Evolutionary conservation across 2,329 filamentous ascomycete species (phyloP), one percentile per base, ranked within the genome.

Genomic region (Diaporthe humulicola): DNA sequence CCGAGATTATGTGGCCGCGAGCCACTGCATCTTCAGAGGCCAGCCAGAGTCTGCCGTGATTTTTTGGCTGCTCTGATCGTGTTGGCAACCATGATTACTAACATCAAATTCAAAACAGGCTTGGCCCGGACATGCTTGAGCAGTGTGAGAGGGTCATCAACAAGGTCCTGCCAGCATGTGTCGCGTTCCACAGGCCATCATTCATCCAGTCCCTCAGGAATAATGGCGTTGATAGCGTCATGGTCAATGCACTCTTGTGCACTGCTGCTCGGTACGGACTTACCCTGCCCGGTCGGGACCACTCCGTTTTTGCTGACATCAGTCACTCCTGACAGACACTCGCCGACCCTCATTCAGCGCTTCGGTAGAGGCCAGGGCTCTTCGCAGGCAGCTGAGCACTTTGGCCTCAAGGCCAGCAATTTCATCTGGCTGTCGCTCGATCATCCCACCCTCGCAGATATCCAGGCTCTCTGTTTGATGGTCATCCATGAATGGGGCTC

Each of bases 401-500:
- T 90, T 81, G 89, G 89, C 38, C 83, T 85, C 79, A 91, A 91
- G 86, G 87, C 89, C 14, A 88, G 90, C 81, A 85, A 84, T 78
- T 83, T 89, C 74, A 87, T 91, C 80, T 90, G 89, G 84, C 85
- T 89, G 81, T 89, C 89, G 56, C 82, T 92, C 66, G 90, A 91
- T 78, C 88, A 90, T 77, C 90, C 90, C 33, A 89, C 86, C 76
- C 86, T 92, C 54, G 88, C 89, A 73, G 90, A 92, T 76, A 90
- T 92, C 74, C 90, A 92, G 83, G 88, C 90, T 66, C 84, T 91
- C 40, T 91, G 90, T 82, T 85, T 92, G 72, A 83, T 92, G 77
- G 88, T 90, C 77, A 90, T 92, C 70, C 90, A 92, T 78, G 90
- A 92, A 82, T 92, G 90, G 90, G 90, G 90, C 64, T 88, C 88